phyloP scores from a whole-genome alignment of 2,329 filamentous ascomycete genomes.

The Aspergillus versicolor region DNA sequence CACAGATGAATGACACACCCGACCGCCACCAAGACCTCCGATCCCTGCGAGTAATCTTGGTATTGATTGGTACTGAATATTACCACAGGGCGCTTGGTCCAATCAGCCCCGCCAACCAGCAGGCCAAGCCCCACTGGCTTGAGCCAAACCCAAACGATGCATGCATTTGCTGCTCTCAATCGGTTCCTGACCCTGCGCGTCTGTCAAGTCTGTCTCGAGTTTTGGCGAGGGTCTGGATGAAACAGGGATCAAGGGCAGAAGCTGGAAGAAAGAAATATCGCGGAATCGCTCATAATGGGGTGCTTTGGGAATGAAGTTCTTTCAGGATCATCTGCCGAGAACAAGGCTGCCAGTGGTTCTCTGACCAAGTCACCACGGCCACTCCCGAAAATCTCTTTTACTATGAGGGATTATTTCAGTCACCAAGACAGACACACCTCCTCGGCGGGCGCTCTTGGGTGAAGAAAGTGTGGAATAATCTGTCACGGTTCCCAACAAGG shows the following conservation, averaged over 20 bases:
- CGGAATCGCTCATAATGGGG: no score
- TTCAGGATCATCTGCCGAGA: constrained; percentile 1
- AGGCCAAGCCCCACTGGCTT: constrained; percentile 14
- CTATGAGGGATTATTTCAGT: constrained; percentile 15
- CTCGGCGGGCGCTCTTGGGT: background rate
- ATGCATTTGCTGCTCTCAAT: constrained; percentile 2
- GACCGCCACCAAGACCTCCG: constrained; percentile 23
- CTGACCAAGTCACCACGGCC: constrained; percentile 5
- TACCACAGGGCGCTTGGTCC: constrained; percentile 21
- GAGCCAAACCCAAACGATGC: constrained; percentile 18
- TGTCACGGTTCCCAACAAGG: background rate
- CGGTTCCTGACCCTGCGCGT: constrained; percentile 21
- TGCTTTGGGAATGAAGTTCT: background rate
- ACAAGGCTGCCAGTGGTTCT: constrained; percentile 6
- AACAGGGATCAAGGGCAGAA: background rate
- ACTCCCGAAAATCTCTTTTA: constrained; percentile 1
- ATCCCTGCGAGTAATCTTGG: background rate
- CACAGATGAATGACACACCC: background rate
- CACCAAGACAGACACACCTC: constrained; percentile 8
- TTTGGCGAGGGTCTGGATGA: background rate
- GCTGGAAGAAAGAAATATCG: background rate
- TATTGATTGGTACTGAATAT: constrained; percentile 10
- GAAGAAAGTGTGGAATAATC: background rate
- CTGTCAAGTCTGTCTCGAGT: background rate
- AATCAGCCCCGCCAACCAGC: constrained; percentile 20